Base-by-base conservation (phyloP, 116 monocot genomes). In the Iris pallida region DNA sequence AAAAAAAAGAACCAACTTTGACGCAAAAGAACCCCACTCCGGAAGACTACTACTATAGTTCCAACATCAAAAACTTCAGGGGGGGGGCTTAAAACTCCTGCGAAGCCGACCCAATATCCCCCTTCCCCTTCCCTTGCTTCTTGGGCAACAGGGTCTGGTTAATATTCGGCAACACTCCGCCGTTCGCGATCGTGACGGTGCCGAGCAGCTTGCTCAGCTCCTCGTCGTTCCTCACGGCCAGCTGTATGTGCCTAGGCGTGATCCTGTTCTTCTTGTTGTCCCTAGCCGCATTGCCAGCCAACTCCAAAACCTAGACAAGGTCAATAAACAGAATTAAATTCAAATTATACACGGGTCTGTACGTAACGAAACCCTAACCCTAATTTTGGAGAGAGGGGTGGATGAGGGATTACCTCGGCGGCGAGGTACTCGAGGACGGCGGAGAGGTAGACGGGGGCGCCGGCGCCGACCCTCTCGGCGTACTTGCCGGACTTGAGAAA, bases 401-500 rank as follows among this genome's bases (percentile, higher is more conserved):
- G 30, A 3, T 30, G 30, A 15, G 42, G 8, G 43, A 55, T 4
- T 59, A 81, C 81, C 72, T 81, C 81, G 30, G 81, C 76, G 4
- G 81, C 81, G 30, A 81, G 81, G 43, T 82, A 82, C 61, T 78
- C 78, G 11, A 82, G 77, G 54, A 82, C 82, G 16, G 82, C 77
- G 5, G 82, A 61, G 51, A 82, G 73, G 20, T 82, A 82, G 13
- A 82, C 82, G 0, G 82, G 82, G 16, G 82, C 82, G 30, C 77
- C 82, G 19, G 77, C 73, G 12, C 82, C 82, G 20, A 82, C 77
- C 16, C 82, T 71, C 55, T 81, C 78, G 20, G 86, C 83, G 58
- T 90, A 86, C 78, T 90, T 90, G 8, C 90, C 90, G 73, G 83
- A 78, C 80, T 90, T 90, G 30, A 90, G 76, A 65, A 86, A 90